Evolutionary conservation across 2,329 filamentous ascomycete species (phyloP).

Genomic region (Elsinoe fawcettii): DNA sequence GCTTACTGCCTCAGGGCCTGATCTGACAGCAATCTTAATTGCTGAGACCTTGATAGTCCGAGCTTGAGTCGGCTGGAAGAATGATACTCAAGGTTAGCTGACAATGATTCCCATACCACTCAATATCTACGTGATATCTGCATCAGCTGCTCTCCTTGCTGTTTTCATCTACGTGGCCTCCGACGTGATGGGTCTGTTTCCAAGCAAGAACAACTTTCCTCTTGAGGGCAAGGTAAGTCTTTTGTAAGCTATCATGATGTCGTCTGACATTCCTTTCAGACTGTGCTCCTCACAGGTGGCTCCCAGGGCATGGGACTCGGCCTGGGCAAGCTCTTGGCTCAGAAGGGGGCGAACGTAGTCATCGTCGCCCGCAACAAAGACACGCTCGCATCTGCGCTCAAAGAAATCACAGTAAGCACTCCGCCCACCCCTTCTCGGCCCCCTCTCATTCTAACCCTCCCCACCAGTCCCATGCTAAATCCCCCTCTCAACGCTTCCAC

Average conservation of each 20-base stretch:
- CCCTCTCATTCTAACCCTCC: slow-evolving; percentile 14
- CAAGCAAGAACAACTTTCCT: slow-evolving; percentile 65
- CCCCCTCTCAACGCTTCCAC: slow-evolving; percentile 66
- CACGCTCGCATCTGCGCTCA: slow-evolving; percentile 66
- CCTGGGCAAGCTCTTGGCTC: slow-evolving; percentile 64
- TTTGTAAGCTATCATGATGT: not conserved
- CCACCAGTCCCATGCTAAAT: slow-evolving; percentile 58
- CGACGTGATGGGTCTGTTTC: slow-evolving; percentile 60
- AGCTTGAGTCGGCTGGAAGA: too few relatives aligned
- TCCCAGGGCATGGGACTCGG: slow-evolving; percentile 87
- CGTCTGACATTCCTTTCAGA: slow-evolving; percentile 45
- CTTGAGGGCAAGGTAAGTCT: slow-evolving; percentile 72
- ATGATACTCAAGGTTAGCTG: too few relatives aligned
- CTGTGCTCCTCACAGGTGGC: slow-evolving; percentile 78
- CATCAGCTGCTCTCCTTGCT: slow-evolving; percentile 4
- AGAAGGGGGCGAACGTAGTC: slow-evolving; percentile 78
- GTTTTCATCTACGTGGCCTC: slow-evolving; percentile 33
- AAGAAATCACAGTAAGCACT: slow-evolving; percentile 41
- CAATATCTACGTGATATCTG: not conserved
- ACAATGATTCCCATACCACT: slow-evolving; percentile 7
- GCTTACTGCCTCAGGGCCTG: too few relatives aligned
- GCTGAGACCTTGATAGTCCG: too few relatives aligned
- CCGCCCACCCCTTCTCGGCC: slow-evolving; percentile 4
- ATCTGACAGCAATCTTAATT: too few relatives aligned
- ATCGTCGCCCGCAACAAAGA: slow-evolving; percentile 69